Percentiles rank a stretch among this genome's conserved stretches.
phyloP scores from a whole-genome alignment of 805 yeast species.

The Phaffomyces antillensis region DNA sequence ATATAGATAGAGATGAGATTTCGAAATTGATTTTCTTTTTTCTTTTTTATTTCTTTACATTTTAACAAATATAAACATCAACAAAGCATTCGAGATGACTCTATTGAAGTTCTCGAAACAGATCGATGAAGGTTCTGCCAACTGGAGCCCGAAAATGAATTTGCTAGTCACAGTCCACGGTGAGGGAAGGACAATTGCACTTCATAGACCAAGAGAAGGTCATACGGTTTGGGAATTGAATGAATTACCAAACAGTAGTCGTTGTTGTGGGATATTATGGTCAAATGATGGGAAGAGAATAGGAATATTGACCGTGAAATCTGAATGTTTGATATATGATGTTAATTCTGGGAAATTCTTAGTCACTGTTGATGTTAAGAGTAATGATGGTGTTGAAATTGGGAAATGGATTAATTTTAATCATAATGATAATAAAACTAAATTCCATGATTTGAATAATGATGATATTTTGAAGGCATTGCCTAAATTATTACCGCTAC shows the following conservation, averaged over 20 bases:
- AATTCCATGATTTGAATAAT: slow-evolving; percentile 22
- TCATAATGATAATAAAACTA: background rate
- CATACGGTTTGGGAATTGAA: slow-evolving; percentile 34
- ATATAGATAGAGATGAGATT: background rate
- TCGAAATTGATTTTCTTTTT: background rate
- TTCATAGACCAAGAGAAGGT: slow-evolving; percentile 32
- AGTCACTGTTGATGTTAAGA: slow-evolving; percentile 9
- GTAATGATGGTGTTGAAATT: slow-evolving; percentile 4
- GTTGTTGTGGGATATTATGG: slow-evolving; percentile 24
- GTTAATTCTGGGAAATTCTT: slow-evolving; percentile 39
- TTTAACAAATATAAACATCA: background rate
- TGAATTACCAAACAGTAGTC: background rate
- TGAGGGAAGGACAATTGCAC: slow-evolving; percentile 42
- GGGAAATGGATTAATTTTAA: slow-evolving; percentile 12
- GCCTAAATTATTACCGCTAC: slow-evolving; percentile 31
- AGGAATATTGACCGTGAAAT: slow-evolving; percentile 39
- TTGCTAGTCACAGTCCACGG: slow-evolving; percentile 33
- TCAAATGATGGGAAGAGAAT: slow-evolving; percentile 34
- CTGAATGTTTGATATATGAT: slow-evolving; percentile 36
- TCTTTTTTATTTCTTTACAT: background rate
- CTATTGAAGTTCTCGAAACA: slow-evolving; percentile 4
- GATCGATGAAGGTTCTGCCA: slow-evolving; percentile 1
- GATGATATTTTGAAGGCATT: slow-evolving; percentile 26
- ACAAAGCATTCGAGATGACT: background rate
- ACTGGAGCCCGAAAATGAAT: slow-evolving; percentile 48